A percentile compares a stretch with the other conserved stretches of the same genome.
Evolutionary conservation across 2,329 filamentous ascomycete genomes (phyloP).

Genomic region (Ascochyta fabae): DNA sequence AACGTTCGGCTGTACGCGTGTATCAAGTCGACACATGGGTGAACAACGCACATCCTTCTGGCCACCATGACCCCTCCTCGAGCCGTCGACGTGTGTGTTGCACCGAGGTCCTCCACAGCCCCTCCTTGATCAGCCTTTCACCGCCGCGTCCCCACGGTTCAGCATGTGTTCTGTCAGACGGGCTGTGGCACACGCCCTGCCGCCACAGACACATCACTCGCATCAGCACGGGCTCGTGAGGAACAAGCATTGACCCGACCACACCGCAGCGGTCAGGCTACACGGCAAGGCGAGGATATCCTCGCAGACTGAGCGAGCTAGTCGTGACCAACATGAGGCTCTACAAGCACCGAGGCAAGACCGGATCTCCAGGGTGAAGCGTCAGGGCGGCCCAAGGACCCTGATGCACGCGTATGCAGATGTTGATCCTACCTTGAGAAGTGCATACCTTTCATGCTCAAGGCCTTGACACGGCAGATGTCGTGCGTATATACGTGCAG

Average conservation of each 20-base stretch:
- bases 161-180: constrained; percentile 2
- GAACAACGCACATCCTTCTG: background rate
- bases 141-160: constrained; percentile 6
- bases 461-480: background rate
- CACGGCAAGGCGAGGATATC: background rate
- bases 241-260: background rate
- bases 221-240: constrained; percentile 1
- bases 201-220: constrained; percentile 6
- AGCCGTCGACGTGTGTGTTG: background rate
- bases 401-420: constrained; percentile 8
- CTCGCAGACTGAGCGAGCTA: background rate
- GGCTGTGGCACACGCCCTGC: background rate
- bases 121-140: background rate
- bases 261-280: background rate
- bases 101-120: background rate
- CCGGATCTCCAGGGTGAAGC: background rate
- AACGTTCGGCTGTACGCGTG: too few relatives aligned
- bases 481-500: background rate
- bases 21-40: too few relatives aligned
- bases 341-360: background rate
- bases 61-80: background rate
- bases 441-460: background rate
- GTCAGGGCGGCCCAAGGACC: background rate
- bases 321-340: background rate
- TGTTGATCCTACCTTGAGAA: background rate